Percentiles rank a stretch among this genome's conserved stretches.
phyloP scores from a whole-genome alignment of 139 green algal species.

The Volvox reticuliferus region DNA sequence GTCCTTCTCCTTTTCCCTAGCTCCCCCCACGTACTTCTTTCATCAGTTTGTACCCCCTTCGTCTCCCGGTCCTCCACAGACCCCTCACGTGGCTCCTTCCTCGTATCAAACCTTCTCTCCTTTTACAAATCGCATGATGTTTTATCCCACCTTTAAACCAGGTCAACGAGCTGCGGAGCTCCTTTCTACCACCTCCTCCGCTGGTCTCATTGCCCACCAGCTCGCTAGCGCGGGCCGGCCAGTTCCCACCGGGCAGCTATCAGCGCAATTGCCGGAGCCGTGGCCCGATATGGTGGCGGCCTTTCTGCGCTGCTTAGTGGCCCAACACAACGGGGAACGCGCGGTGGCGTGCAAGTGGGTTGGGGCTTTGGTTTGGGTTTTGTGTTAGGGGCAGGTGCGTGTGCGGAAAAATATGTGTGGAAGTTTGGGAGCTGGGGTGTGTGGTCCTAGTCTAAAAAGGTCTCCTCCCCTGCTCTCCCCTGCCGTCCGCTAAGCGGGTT shows the following conservation, averaged over 20 bases:
- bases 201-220: conserved; percentile 10
- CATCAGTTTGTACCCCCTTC: not conserved
- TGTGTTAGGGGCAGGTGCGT: not conserved
- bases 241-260: conserved; percentile 6
- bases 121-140: too few relatives aligned
- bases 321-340: conserved; percentile 49
- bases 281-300: conserved; percentile 49
- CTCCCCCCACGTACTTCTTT: not conserved
- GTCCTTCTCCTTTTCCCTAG: not conserved
- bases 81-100: too few relatives aligned
- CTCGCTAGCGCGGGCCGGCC: not conserved
- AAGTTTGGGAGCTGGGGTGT: too few relatives aligned
- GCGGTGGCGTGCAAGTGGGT: conserved; percentile 50
- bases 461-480: too few relatives aligned
- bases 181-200: not conserved
- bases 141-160: not conserved
- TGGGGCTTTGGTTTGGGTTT: not conserved
- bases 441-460: too few relatives aligned
- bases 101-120: too few relatives aligned
- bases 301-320: conserved; percentile 53
- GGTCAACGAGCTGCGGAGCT: conserved; percentile 12
- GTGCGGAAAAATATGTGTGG: too few relatives aligned
- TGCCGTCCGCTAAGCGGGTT: too few relatives aligned
- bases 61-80: not conserved
- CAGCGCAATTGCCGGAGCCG: conserved; percentile 9